Base-by-base conservation (phyloP, 352 stramenopile genomes). In the Globisporangium paroecandrum region DNA sequence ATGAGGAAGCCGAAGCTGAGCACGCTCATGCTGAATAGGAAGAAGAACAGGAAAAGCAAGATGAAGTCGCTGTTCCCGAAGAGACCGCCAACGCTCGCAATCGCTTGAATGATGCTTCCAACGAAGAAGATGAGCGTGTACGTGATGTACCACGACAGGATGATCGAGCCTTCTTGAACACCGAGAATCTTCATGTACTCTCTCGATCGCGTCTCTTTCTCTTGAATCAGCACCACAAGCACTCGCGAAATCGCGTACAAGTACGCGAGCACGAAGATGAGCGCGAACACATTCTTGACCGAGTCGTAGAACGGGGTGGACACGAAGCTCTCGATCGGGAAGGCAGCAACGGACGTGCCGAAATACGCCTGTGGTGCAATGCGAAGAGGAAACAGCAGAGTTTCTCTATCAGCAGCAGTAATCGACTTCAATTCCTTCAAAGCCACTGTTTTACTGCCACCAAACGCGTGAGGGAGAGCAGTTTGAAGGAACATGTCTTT, bases 241-340 rank as follows among this genome's bases (percentile, higher is more conserved):
- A 97, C 83, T 4, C 87, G 78, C 47, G 90, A 95, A 13, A 90
- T 69, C 3, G 77, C 72, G 32, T 88, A 85, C 22, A 90, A 36
- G 58, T 90, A 89, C 29, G 88, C 83, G 29, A 98, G 73, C 29
- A 98, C 72, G 71, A 97, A 97, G 24, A 98, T 86, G 36, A 98
- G 71, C 10, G 85, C 69, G 60, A 94, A 94, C 0, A 92, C 75
- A 22, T 75, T 79, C 64, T 72, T 77, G 25, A 94, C 73, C 32
- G 73, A 61, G 29, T 87, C 77, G 70, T 90, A 96, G 65, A 96
- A 94, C 1, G 79, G 77, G 13, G 79, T 72, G 1, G 76, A 84
- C 1, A 75, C 65, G 59, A 77, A 90, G 8, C 20, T 67, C 20
- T 89, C 69, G 53, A 89, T 83, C 7, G 79, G 79, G 38, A 89